Base-by-base conservation (phyloP, 108 stramenopile species). In the Discostella pseudostelligera region DNA sequence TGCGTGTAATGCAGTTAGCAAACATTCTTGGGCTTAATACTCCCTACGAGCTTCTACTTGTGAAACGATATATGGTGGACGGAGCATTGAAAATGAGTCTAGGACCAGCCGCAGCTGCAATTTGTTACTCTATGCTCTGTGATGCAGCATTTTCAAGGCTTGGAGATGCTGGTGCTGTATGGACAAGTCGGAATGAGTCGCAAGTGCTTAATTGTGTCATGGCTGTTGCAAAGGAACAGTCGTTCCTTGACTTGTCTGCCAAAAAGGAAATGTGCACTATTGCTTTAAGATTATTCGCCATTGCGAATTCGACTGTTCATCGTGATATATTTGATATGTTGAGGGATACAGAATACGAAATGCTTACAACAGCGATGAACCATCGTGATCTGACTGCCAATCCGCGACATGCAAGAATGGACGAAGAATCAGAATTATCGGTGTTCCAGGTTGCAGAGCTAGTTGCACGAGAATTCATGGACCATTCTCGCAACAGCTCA, bases 1-100 rank as follows among this genome's bases (percentile, higher is more conserved):
- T 62, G 11, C 70, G 72, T n/a, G 65, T 87, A 20, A 81, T 89
- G 56, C 78, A 84, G 35, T 55, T 89, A 13, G 80, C 88, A 1
- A 84, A 70, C 25, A 76, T 85, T 12, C 57, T 89, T 16, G 88
- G 83, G 44, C 50, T 81, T 28, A 55, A 57, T 25, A 29, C 69
- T 49, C 59, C 57, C 0, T 39, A 47, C 6, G 62, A 75, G 7
- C 63, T 70, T 22, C 70, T 86, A 14, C 11, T 80, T 16, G 81
- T 85, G 17, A 84, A 84, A 59, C 63, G 36, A 17, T 56, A 62
- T 8, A 83, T 89, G 59, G 76, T 77, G 21, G 64, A 70, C 19
- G 67, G 72, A 59, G 86, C 83, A 2, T 46, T 82, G 36, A 26
- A 54, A n/a, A 29, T 62, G n/a, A 75, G 74, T 24, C 55, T 85